These are phyloP conservation scores for Macroventuria anomochaeta DNA, from an alignment of 2,329 filamentous ascomycete genomes.

Conservation along the genomic window DNA sequence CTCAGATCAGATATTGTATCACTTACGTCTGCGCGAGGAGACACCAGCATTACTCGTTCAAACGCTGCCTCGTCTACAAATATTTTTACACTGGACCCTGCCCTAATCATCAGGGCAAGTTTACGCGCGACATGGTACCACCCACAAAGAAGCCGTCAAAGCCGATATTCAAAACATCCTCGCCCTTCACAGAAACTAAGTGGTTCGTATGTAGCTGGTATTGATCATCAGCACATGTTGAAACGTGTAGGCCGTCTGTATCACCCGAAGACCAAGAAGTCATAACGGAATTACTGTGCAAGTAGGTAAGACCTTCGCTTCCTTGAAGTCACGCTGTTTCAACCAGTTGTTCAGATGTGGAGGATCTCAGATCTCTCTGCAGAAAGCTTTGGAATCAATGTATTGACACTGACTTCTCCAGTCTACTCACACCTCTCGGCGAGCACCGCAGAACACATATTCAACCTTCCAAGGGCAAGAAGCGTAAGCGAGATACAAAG, in stretches of 20 bases:
- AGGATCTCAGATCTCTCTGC: too few relatives aligned
- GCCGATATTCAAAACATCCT: conserved; percentile 69
- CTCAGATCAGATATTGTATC: neutral
- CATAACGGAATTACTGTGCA: conserved; percentile 71
- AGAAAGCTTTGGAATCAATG: neutral
- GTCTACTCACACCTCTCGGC: conserved; percentile 69
- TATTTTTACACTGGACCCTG: neutral
- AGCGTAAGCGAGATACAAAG: conserved; percentile 54
- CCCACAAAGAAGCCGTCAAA: conserved; percentile 48
- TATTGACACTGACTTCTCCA: conserved; percentile 42
- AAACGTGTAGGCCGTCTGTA: conserved; percentile 64
- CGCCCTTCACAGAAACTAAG: conserved; percentile 65
- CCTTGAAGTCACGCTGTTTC: neutral
- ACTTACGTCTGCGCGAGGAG: neutral
- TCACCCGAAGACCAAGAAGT: conserved; percentile 65
- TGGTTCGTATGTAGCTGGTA: conserved; percentile 58
- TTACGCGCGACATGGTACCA: conserved; percentile 32
- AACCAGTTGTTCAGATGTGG: neutral
- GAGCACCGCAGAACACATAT: conserved; percentile 63
- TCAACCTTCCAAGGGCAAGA: conserved; percentile 66
- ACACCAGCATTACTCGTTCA: neutral
- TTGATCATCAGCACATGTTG: conserved; percentile 6
- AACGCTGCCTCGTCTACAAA: neutral
- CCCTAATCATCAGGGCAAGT: neutral
- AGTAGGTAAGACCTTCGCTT: conserved; percentile 54